Evolutionary conservation across 768 basidiomycete species (phyloP).

Genomic region (Amanita phalloides): DNA sequence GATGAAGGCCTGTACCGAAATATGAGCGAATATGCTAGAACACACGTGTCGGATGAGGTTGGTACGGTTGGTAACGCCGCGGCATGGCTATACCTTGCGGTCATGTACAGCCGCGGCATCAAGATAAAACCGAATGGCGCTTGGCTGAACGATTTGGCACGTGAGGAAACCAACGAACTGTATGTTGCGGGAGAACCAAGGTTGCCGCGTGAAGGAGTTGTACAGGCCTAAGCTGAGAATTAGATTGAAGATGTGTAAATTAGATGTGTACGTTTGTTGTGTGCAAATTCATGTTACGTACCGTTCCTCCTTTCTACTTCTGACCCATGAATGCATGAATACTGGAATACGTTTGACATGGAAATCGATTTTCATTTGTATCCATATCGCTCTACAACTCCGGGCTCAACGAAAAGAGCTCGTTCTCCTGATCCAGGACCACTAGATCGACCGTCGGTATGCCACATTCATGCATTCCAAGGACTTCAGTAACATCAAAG

Average conservation of each 20-base stretch:
- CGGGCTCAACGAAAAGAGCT: constrained; percentile 35
- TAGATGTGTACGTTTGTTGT: constrained; percentile 2
- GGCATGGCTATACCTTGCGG: constrained; percentile 55
- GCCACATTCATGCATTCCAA: constrained; percentile 11
- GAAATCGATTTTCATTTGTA: constrained; percentile 40
- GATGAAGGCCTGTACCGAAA: constrained; percentile 54
- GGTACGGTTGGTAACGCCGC: constrained; percentile 73
- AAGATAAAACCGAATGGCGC: constrained; percentile 74
- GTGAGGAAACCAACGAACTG: constrained; percentile 63
- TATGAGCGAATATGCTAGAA: constrained; percentile 59
- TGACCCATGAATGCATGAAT: too few species aligned
- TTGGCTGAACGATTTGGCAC: constrained; percentile 77
- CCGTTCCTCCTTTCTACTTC: neutral
- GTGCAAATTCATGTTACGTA: neutral
- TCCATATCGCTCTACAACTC: constrained; percentile 14
- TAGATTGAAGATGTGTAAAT: neutral
- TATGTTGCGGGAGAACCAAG: constrained; percentile 61
- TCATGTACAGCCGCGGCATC: constrained; percentile 68
- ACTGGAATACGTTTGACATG: constrained; percentile 31
- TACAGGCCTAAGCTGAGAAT: neutral
- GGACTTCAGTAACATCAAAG: constrained; percentile 4
- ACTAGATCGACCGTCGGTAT: constrained; percentile 45
- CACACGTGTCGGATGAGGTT: constrained; percentile 78
- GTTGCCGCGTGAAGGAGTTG: constrained; percentile 41
- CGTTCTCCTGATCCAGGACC: constrained; percentile 46